These are phyloP conservation scores for Cytospora piceicola DNA, from an alignment of 2,329 filamentous ascomycete species.

Conservation along the genomic window DNA sequence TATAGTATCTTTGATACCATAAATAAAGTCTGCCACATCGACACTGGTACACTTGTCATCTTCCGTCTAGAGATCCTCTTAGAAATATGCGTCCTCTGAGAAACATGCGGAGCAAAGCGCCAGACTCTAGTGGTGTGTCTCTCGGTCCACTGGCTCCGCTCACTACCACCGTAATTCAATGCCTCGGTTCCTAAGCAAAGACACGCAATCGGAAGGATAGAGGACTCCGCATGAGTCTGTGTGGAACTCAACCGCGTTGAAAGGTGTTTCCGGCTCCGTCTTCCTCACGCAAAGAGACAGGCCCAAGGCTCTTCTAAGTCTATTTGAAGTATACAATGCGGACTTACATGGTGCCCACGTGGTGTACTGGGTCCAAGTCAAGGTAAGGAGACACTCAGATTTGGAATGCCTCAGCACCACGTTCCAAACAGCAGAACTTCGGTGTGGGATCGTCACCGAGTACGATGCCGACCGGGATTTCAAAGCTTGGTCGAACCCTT, in stretches of 20 bases:
- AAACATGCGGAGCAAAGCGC: too few relatives aligned
- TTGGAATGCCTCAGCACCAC: neutral
- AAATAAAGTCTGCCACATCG: too few relatives aligned
- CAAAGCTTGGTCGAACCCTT: neutral
- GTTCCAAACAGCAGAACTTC: neutral
- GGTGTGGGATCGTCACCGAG: neutral
- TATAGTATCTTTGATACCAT: too few relatives aligned
- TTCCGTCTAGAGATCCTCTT: too few relatives aligned
- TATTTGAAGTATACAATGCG: neutral
- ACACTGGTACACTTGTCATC: too few relatives aligned
- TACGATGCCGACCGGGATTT: conserved; percentile 2
- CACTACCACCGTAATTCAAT: too few relatives aligned
- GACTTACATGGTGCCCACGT: neutral
- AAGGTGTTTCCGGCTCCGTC: neutral
- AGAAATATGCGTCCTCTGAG: too few relatives aligned
- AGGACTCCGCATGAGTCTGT: neutral
- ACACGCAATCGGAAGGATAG: neutral
- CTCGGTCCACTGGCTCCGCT: too few relatives aligned
- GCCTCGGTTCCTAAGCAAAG: too few relatives aligned
- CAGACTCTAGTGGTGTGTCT: too few relatives aligned
- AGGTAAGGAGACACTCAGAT: too few relatives aligned
- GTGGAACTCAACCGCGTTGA: neutral
- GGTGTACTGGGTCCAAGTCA: neutral
- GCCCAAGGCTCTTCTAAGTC: neutral
- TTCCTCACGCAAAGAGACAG: neutral